A percentile compares a stretch with the other conserved stretches of the same genome.
Conservation (phyloP, 1,139 yeast species). For the Debaryomyces sp. region DNA sequence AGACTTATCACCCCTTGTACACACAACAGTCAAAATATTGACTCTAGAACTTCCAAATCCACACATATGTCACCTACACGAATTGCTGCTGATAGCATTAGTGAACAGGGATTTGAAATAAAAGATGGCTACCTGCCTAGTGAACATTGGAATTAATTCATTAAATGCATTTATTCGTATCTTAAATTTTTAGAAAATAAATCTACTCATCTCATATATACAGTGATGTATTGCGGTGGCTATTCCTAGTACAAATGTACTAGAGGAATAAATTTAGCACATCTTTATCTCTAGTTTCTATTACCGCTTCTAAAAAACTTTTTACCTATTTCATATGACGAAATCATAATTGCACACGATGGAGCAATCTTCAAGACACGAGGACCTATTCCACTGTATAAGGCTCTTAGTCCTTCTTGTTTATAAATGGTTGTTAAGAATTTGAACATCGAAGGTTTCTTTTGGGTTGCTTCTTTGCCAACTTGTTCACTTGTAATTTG, state of each 20-base stretch:
- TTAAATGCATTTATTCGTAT: neutral
- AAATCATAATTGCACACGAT: slow-evolving; percentile 97
- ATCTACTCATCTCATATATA: slow-evolving; percentile 1
- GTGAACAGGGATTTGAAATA: slow-evolving; percentile 10
- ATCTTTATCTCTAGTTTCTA: slow-evolving; percentile 1
- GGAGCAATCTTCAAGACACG: slow-evolving; percentile 92
- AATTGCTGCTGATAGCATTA: slow-evolving; percentile 6
- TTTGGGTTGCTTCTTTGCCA: slow-evolving; percentile 21
- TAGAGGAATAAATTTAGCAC: neutral
- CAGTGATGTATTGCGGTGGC: slow-evolving; percentile 1
- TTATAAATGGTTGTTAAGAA: slow-evolving; percentile 62
- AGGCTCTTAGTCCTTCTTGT: slow-evolving; percentile 75
- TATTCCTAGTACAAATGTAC: neutral
- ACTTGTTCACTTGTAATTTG: slow-evolving; percentile 57
- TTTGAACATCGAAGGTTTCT: slow-evolving; percentile 57
- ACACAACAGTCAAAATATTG: slow-evolving; percentile 12
- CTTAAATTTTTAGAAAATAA: slow-evolving; percentile 1
- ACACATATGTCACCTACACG: slow-evolving; percentile 7
- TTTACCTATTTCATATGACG: slow-evolving; percentile 90
- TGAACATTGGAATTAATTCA: slow-evolving; percentile 11
- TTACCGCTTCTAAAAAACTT: slow-evolving; percentile 48
- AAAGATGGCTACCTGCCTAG: slow-evolving; percentile 12
- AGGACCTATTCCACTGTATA: slow-evolving; percentile 85
- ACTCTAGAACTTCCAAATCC: slow-evolving; percentile 5
- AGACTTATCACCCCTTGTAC: slow-evolving; percentile 15